These are phyloP conservation scores for Leccinum variicolor DNA, from an alignment of 768 basidiomycete genomes.

Conservation along the genomic window DNA sequence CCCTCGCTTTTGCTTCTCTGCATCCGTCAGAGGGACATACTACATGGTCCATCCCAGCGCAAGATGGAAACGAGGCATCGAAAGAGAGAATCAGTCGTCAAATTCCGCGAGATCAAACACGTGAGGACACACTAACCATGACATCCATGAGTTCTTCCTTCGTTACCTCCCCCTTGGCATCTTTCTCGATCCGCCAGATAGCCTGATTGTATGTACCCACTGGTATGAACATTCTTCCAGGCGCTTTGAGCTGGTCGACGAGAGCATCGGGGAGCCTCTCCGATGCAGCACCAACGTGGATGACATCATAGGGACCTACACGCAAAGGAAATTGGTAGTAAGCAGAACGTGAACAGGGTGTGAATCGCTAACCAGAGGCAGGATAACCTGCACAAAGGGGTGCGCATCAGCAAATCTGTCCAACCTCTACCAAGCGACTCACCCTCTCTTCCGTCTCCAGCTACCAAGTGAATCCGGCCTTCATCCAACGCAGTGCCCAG, in stretches of 20 bases:
- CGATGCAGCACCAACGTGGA: constrained; percentile 94
- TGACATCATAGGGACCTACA: constrained; percentile 70
- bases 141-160: constrained; percentile 74
- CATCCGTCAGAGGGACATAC: constrained; percentile 74
- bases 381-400: constrained; percentile 32
- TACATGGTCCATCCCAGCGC: constrained; percentile 15
- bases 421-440: constrained; percentile 1
- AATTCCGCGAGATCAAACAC: constrained; percentile 10
- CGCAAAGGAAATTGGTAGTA: not conserved
- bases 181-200: constrained; percentile 81
- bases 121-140: constrained; percentile 45
- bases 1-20: constrained; percentile 38
- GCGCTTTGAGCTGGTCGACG: constrained; percentile 71
- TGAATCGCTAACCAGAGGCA: constrained; percentile 28
- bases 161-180: constrained; percentile 60
- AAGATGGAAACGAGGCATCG: not conserved
- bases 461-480: constrained; percentile 58
- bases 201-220: constrained; percentile 62
- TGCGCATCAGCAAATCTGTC: not conserved
- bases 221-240: constrained; percentile 90
- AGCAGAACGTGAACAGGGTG: no score
- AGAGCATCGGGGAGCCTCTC: constrained; percentile 67
- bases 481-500: constrained; percentile 50
- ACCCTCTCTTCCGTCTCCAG: constrained; percentile 83
- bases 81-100: constrained; percentile 7